phyloP scores from a whole-genome alignment of 305 asterid genomes.

The Solanum hybrid region DNA sequence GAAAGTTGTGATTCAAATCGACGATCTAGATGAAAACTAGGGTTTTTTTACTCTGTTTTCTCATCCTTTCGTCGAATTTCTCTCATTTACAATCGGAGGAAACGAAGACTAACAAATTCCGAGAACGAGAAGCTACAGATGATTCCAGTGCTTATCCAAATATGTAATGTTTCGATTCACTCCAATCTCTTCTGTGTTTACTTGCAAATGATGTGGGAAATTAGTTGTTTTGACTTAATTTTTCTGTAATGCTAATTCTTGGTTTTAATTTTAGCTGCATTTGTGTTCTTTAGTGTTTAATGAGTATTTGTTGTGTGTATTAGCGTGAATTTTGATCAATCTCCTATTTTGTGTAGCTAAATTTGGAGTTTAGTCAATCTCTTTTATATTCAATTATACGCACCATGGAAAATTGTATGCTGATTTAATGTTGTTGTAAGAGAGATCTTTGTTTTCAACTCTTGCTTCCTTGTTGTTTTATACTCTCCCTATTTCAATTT shows the following conservation, averaged over 20 bases:
- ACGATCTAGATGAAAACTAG: slow-evolving; percentile 52
- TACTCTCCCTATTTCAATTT: not conserved
- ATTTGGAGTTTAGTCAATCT: not conserved
- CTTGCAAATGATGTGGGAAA: not conserved
- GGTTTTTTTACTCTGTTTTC: slow-evolving; percentile 39
- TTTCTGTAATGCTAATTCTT: not conserved
- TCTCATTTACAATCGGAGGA: slow-evolving; percentile 60
- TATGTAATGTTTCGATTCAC: slow-evolving; percentile 31
- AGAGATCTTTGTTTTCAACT: not conserved
- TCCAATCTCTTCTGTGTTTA: not conserved
- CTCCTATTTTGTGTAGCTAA: not conserved
- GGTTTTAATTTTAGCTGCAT: not conserved
- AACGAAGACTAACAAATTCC: slow-evolving; percentile 53
- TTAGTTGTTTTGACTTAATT: not conserved
- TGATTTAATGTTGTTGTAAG: not conserved
- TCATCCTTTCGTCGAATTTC: slow-evolving; percentile 44
- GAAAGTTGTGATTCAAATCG: not conserved
- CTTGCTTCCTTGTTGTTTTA: not conserved
- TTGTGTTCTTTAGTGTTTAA: not conserved
- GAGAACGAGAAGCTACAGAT: slow-evolving; percentile 93
- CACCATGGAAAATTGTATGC: not conserved
- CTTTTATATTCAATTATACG: not conserved
- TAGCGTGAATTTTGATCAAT: not conserved
- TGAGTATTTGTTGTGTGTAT: not conserved
- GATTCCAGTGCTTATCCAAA: slow-evolving; percentile 81